These are phyloP conservation scores for Prosopis cineraria DNA, from an alignment of 306 rosid genomes.

Conservation along the genomic window DNA sequence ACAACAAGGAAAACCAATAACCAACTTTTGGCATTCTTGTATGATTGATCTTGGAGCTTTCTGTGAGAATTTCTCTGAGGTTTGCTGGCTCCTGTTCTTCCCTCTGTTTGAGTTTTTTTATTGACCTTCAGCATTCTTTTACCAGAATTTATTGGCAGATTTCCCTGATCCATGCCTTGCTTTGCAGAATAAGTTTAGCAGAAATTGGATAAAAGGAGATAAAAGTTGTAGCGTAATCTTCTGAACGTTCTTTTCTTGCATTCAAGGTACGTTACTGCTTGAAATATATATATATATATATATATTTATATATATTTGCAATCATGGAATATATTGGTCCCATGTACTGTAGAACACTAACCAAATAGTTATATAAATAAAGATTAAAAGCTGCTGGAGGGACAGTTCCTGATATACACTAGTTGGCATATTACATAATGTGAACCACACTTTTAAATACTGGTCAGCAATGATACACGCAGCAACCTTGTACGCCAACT, in stretches of 20 bases:
- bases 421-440: slow-evolving; percentile 19
- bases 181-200: background rate
- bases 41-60: slow-evolving; percentile 5
- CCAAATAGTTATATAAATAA: slow-evolving; percentile 14
- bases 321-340: slow-evolving; percentile 25
- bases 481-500: slow-evolving; percentile 41
- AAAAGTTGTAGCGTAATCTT: slow-evolving; percentile 19
- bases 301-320: slow-evolving; percentile 22
- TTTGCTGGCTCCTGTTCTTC: background rate
- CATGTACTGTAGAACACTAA: slow-evolving; percentile 30
- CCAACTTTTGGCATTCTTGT: slow-evolving; percentile 13
- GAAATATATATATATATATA: slow-evolving; percentile 12
- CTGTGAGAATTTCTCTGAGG: background rate
- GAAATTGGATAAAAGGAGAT: slow-evolving; percentile 25
- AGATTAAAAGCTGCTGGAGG: slow-evolving; percentile 28
- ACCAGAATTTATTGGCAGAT: background rate
- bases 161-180: background rate
- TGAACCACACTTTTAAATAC: slow-evolving; percentile 41
- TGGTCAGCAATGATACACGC: slow-evolving; percentile 49
- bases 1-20: slow-evolving; percentile 19
- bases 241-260: slow-evolving; percentile 18
- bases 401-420: slow-evolving; percentile 27
- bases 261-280: slow-evolving; percentile 20
- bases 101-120: slow-evolving; percentile 16
- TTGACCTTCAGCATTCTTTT: background rate